Evolutionary conservation across 1,284 basidiomycete species (phyloP).

Genomic region (Anthracocystis walkeri): DNA sequence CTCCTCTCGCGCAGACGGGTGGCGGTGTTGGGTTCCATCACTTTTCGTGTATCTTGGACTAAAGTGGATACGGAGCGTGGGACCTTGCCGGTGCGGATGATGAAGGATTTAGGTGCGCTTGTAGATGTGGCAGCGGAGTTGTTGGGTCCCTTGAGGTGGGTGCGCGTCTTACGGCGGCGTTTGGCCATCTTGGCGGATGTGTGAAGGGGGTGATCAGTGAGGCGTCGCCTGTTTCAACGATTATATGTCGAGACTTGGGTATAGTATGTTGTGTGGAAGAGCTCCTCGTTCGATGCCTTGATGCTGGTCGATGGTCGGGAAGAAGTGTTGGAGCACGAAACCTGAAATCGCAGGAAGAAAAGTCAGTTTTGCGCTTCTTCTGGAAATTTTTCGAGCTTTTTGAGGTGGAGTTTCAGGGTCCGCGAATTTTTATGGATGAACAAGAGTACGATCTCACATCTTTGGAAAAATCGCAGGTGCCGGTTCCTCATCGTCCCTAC

Average conservation of each 20-base stretch:
- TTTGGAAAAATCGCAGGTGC: too few species aligned
- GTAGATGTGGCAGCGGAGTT: slow-evolving; percentile 49
- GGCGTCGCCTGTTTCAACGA: neutral
- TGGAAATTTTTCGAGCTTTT: slow-evolving; percentile 28
- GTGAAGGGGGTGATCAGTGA: neutral
- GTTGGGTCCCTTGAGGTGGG: slow-evolving; percentile 66
- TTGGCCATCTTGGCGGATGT: slow-evolving; percentile 32
- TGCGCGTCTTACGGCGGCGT: slow-evolving; percentile 64
- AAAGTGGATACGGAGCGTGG: slow-evolving; percentile 87
- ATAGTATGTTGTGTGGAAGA: neutral
- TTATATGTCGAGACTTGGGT: neutral
- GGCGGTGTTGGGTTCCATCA: slow-evolving; percentile 99
- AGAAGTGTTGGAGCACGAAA: neutral
- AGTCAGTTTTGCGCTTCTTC: slow-evolving; percentile 10
- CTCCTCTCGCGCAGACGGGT: slow-evolving; percentile 86
- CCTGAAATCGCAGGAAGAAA: slow-evolving; percentile 23
- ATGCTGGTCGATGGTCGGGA: neutral
- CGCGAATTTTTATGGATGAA: neutral
- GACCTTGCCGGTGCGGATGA: slow-evolving; percentile 94
- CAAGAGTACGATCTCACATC: slow-evolving; percentile 9
- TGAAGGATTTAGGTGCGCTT: slow-evolving; percentile 74
- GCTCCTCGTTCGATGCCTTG: neutral
- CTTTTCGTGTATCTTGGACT: slow-evolving; percentile 89
- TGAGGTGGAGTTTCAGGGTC: slow-evolving; percentile 51
- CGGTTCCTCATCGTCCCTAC: neutral